Evolutionary conservation across 768 basidiomycete species (phyloP).

Genomic region (Mycena polygramma): DNA sequence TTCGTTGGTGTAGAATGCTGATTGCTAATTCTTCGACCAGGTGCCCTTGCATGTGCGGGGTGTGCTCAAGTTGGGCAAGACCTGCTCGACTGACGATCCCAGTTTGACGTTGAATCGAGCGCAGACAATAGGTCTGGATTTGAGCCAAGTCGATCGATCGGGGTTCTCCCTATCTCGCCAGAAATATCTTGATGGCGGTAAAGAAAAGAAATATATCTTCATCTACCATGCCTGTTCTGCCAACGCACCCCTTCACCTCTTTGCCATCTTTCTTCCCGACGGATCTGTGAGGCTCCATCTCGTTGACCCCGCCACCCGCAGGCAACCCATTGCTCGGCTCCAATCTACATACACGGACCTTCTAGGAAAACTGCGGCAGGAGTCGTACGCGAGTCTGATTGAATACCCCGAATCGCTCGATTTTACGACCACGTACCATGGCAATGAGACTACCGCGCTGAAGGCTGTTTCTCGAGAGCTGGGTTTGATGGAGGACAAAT

Average conservation of each 20-base stretch:
- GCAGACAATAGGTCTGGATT: constrained; percentile 84
- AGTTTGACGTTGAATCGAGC: constrained; percentile 86
- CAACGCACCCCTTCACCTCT: constrained; percentile 84
- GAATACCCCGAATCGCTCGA: constrained; percentile 74
- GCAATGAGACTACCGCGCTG: constrained; percentile 81
- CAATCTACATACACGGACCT: constrained; percentile 79
- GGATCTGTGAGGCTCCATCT: constrained; percentile 83
- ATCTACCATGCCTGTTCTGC: constrained; percentile 89
- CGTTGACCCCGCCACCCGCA: constrained; percentile 90
- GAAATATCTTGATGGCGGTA: constrained; percentile 81
- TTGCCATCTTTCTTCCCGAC: constrained; percentile 85
- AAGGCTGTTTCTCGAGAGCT: constrained; percentile 92
- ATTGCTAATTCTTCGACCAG: constrained; percentile 52
- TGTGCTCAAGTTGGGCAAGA: constrained; percentile 85
- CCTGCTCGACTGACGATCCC: constrained; percentile 76
- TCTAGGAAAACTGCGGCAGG: constrained; percentile 60
- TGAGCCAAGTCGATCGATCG: constrained; percentile 82
- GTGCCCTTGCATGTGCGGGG: constrained; percentile 88
- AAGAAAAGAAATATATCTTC: constrained; percentile 82
- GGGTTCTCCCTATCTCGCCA: constrained; percentile 68
- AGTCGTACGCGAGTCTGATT: constrained; percentile 62
- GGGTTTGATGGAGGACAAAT: constrained; percentile 78
- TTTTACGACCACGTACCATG: constrained; percentile 81
- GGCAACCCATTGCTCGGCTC: constrained; percentile 86
- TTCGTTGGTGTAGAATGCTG: neutral